Percentiles rank a stretch among this genome's conserved stretches.
These are phyloP conservation scores for Aspergillus uvarum DNA, from an alignment of 2,329 filamentous ascomycete species.

Conservation along the genomic window DNA sequence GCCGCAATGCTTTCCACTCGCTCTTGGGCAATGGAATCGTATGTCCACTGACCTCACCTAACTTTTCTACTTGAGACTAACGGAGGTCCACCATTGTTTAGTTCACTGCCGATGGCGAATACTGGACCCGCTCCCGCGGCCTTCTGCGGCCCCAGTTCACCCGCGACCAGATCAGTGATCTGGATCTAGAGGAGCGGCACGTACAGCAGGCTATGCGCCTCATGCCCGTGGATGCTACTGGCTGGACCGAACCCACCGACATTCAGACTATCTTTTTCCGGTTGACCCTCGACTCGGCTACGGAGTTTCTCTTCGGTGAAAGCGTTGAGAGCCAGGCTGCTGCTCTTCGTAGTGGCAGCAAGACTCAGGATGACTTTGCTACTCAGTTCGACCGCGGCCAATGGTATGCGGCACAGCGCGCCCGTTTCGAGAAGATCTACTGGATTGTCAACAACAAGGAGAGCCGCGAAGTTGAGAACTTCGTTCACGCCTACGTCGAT, in stretches of 20 bases:
- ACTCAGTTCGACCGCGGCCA: slow-evolving; percentile 37
- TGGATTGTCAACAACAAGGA: slow-evolving; percentile 25
- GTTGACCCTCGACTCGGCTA: slow-evolving; percentile 81
- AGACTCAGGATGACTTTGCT: slow-evolving; percentile 46
- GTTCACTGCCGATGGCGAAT: slow-evolving; percentile 69
- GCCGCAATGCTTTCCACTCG: slow-evolving; percentile 60
- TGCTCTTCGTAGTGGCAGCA: slow-evolving; percentile 27
- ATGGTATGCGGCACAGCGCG: slow-evolving; percentile 29
- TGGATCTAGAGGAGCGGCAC: slow-evolving; percentile 78
- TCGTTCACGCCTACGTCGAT: slow-evolving; percentile 24
- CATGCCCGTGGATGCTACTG: slow-evolving; percentile 56
- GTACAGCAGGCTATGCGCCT: slow-evolving; percentile 70
- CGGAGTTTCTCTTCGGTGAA: slow-evolving; percentile 79
- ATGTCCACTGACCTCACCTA: slow-evolving; percentile 14
- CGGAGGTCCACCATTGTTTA: slow-evolving; percentile 12
- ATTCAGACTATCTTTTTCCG: slow-evolving; percentile 77
- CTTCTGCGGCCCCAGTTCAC: slow-evolving; percentile 85
- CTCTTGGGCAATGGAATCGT: slow-evolving; percentile 49
- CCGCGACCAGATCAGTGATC: slow-evolving; percentile 77
- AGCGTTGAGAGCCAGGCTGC: slow-evolving; percentile 61
- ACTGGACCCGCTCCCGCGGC: slow-evolving; percentile 78
- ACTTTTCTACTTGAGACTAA: neutral
- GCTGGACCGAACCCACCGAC: slow-evolving; percentile 58
- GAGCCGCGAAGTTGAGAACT: slow-evolving; percentile 9
- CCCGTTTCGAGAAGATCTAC: slow-evolving; percentile 23